Conservation (phyloP, 2,329 filamentous ascomycete species). For the Penicillium brasilianum region DNA sequence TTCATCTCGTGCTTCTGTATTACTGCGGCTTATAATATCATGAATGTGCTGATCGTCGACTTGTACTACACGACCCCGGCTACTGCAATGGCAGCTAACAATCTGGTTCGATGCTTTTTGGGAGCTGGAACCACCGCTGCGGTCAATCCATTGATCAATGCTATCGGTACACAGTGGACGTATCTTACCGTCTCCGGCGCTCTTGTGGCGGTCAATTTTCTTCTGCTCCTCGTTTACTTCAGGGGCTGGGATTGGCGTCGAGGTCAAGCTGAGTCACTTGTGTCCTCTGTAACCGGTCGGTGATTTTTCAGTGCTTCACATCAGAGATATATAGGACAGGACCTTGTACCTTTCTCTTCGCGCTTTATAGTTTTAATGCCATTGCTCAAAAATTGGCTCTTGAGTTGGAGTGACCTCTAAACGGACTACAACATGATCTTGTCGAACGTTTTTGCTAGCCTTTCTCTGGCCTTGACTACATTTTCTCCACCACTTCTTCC, state of each 20-base stretch:
- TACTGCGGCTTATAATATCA: conserved; percentile 48
- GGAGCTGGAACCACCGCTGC: conserved; percentile 37
- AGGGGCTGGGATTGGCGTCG: conserved; percentile 29
- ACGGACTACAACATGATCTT: neutral
- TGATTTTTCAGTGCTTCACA: neutral
- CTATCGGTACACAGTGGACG: conserved; percentile 23
- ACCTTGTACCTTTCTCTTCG: neutral
- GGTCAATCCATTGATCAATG: conserved; percentile 30
- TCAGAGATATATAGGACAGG: neutral
- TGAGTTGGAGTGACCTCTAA: no score
- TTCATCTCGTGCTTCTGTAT: conserved; percentile 45
- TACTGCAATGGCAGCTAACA: conserved; percentile 41
- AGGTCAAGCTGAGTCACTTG: neutral
- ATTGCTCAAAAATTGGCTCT: no score
- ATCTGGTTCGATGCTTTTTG: conserved; percentile 40
- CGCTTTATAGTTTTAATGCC: neutral
- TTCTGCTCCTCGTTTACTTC: conserved; percentile 28
- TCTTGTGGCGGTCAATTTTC: conserved; percentile 18
- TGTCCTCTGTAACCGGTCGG: neutral
- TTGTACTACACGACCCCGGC: conserved; percentile 42
- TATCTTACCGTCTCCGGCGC: conserved; percentile 24
- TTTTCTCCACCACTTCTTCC: neutral
- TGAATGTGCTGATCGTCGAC: conserved; percentile 54
- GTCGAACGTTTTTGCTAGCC: neutral
- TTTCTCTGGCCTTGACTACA: neutral